Base-by-base conservation (phyloP, 116 monocot genomes). In the Dioscorea cayenensis region DNA sequence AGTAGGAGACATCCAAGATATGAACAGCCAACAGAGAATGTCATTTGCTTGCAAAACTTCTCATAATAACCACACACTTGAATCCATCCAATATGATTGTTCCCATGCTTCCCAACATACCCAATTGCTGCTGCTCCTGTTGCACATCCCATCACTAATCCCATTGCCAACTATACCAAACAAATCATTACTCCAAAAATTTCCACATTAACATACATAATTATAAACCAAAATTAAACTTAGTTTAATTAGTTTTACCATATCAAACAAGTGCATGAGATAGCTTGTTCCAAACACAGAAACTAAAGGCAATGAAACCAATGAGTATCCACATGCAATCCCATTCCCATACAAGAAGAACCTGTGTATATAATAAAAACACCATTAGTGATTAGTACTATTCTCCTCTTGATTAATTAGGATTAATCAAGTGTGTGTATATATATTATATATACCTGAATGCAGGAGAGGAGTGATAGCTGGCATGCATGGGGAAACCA, bases 71-170 rank as follows among this genome's bases (percentile, higher is more conserved):
- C 21, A 60, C 71, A 71, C 20, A 71, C 71, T 16, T 21, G 14
- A 4, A 38, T 37, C 71, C 71, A 71, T 6, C 61, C 60, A 4
- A 14, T 61, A 5, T 61, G 20, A 38, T 14, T 14, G 22, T 71
- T 71, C 12, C 71, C 71, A 23, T 71, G 23, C 71, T 60, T 71
- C 10, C 36, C 71, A 16, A 71, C 36, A 21, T 71, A 36, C 5
- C 60, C 71, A 8, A 71, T 60, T 13, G 71, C 60, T 14, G 37
- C 29, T 7, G 71, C 71, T 13, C 59, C 60, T 0, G 71, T 29
- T 2, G 61, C 60, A 1, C 60, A 21, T 4, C 32, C 71, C 38
- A 61, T 61, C 60, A 61, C 71, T 14, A 71, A 21, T 18, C 11
- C 60, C 71, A 61, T 71, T 2, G 22, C 37, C 6, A 71, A 13